Evolutionary conservation across 345 rosid species (phyloP).

Genomic region (Salix koriyanagi): DNA sequence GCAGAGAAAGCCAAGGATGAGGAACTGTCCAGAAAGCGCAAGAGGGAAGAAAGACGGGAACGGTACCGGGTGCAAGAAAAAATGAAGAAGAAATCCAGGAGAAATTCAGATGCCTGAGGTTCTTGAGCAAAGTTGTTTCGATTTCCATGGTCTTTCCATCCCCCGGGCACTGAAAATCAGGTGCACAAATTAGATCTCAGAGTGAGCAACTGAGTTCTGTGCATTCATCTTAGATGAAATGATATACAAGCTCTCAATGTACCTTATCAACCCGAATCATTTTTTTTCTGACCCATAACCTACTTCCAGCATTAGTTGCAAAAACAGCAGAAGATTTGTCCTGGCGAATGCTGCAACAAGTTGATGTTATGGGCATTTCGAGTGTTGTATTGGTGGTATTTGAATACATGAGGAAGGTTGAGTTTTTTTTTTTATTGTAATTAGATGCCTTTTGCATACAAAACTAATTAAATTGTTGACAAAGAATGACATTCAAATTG

Average conservation of each 20-base stretch:
- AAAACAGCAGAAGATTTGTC: neutral
- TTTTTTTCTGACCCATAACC: neutral
- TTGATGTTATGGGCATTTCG: neutral
- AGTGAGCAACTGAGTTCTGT: neutral
- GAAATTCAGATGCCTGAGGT: constrained; percentile 26
- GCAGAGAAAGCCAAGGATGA: too few species aligned
- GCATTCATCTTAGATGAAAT: neutral
- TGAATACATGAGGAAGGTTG: neutral
- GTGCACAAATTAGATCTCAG: neutral
- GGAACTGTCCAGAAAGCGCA: too few species aligned
- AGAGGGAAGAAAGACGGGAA: too few species aligned
- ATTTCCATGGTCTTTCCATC: neutral
- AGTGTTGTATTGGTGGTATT: neutral
- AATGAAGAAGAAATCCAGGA: constrained; percentile 47
- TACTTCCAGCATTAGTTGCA: neutral
- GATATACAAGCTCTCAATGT: neutral
- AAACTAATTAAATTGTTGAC: too few species aligned
- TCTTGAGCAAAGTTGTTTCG: neutral
- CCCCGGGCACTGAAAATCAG: neutral
- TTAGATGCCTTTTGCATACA: too few species aligned
- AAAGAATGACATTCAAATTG: too few species aligned
- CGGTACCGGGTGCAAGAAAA: constrained; percentile 41
- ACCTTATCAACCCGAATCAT: neutral
- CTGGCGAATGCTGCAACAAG: neutral
- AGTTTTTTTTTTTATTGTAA: neutral